phyloP scores from a whole-genome alignment of 1,284 basidiomycete species.

The Schizophyllum amplum region DNA sequence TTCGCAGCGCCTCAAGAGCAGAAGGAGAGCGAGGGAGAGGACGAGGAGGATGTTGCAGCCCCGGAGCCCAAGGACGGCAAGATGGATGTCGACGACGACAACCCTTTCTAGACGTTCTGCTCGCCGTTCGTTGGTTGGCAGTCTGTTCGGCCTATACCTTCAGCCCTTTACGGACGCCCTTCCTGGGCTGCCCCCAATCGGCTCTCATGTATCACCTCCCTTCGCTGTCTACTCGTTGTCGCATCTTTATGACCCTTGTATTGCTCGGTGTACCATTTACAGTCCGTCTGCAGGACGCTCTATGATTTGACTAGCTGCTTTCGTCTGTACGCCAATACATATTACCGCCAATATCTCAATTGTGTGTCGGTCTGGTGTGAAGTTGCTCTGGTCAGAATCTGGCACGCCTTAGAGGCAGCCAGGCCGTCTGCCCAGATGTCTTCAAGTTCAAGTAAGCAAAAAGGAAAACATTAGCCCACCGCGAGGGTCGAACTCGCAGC shows the following conservation, averaged over 20 bases:
- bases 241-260: slow-evolving; percentile 1
- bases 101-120: slow-evolving; percentile 41
- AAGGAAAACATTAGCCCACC: slow-evolving; percentile 44
- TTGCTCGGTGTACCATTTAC: slow-evolving; percentile 2
- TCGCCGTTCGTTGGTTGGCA: too few species aligned
- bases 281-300: background rate
- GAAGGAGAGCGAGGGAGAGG: slow-evolving; percentile 34
- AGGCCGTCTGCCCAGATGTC: too few species aligned
- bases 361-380: too few species aligned
- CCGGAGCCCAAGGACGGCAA: slow-evolving; percentile 18
- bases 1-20: slow-evolving; percentile 35
- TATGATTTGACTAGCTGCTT: background rate
- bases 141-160: background rate
- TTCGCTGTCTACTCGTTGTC: slow-evolving; percentile 7
- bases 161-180: background rate
- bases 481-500: slow-evolving; percentile 74
- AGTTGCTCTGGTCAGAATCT: too few species aligned
- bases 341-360: background rate
- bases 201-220: background rate
- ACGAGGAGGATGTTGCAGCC: slow-evolving; percentile 18
- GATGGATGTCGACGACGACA: slow-evolving; percentile 43
- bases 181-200: background rate
- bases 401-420: too few species aligned
- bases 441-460: slow-evolving; percentile 5
- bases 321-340: background rate